These are phyloP conservation scores for Cardamine occulta DNA, from an alignment of 345 rosid genomes.

Conservation along the genomic window DNA sequence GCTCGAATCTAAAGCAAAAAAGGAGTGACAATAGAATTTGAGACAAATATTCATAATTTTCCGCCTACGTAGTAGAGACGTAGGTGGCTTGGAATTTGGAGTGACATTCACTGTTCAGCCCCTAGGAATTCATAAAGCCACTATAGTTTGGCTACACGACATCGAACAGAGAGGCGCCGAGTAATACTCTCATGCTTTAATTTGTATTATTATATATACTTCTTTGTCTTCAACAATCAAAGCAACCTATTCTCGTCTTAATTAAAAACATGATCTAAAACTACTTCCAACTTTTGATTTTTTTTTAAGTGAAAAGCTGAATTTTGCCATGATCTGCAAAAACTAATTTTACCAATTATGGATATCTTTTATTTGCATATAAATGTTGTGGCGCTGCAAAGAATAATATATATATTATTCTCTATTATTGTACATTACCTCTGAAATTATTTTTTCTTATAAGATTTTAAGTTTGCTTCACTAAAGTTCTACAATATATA, in stretches of 20 bases:
- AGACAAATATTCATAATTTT: no score
- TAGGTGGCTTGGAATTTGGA: neutral
- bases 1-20: no score
- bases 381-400: neutral
- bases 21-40: no score
- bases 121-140: neutral
- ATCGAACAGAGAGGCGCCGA: neutral
- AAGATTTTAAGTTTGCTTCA: neutral
- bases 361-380: neutral
- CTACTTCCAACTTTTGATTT: no score
- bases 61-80: no score
- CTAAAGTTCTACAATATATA: neutral
- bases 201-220: no score
- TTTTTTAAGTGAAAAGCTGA: neutral
- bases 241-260: neutral
- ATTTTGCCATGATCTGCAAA: neutral
- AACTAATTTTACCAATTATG: neutral
- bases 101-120: neutral
- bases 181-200: neutral
- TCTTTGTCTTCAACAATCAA: no score
- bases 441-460: no score
- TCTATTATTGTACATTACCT: no score
- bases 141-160: constrained; percentile 1
- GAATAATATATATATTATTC: no score
- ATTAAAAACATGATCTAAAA: no score